Evolutionary conservation across 345 rosid species (phyloP), one percentile per base, ranked within the genome.

Genomic region (Dipteronia dyeriana): DNA sequence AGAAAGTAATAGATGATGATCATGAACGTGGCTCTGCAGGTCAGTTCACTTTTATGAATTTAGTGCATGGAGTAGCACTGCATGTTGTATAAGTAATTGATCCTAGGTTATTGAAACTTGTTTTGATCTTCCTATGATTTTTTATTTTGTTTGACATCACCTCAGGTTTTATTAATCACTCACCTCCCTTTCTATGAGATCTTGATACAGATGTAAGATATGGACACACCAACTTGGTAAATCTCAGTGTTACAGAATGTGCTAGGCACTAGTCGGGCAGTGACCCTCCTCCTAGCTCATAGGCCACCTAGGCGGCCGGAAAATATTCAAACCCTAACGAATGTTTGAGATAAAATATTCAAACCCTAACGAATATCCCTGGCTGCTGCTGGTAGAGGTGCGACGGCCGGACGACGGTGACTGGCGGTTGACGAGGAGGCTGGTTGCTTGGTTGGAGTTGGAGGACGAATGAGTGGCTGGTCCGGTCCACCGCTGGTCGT

Each of bases 21-120:
- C 73, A 60, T 74, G 73, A 79, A 49, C 45, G 68, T 74, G 88
- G 82, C 70, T 77, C 86, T 66, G 78, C 90, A 81, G 92, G 95
- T 94, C 71, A 26, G 84, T 77, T 71, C 68, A 29, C 80, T 68
- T 64, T 2, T 16, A 68, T 3, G 14, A 45, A 49, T 70, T 22
- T 67, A 38, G 76, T 64, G 56, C 75, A 65, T 79, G 26, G 70
- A 47, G 68, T 75, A 57, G 59, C 60, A 2, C 2, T 53, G 34
- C 62, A 3, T 63, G 41, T 16, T 7, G 59, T 67, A 57, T 41
- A 57, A 19, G 9, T 20, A 20, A 59, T 59, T 59, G 63, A 59
- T 22, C 65, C 63, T 74, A 53, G 7, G 38, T 74, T 47, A 16
- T 76, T 69, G 23, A 22, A 41, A 73, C 67, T 43, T 54, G 41